Base-by-base conservation (phyloP, 768 basidiomycete species). In the Cystobasidium ongulense region DNA sequence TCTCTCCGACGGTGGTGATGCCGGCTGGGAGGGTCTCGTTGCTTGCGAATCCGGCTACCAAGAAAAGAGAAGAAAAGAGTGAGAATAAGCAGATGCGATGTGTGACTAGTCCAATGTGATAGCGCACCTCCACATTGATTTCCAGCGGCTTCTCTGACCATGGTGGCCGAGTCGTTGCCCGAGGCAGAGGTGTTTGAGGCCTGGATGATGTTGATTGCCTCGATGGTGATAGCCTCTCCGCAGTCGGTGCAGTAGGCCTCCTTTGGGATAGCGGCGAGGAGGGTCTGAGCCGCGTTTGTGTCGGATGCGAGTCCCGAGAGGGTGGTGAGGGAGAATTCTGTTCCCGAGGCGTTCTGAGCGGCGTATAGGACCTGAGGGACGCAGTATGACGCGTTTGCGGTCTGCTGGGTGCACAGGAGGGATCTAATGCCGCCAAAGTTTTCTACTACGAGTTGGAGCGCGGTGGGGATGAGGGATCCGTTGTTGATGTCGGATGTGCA, bases 271-370 rank as follows among this genome's bases (percentile, higher is more conserved):
- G 39, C 4, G 21, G 15, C 25, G 1, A 64, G 29, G 59, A 73
- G 53, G n/a, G 36, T 7, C 50, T 35, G 2, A 27, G 61, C 31
- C 1, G 38, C 29, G 23, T 64, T 41, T 21, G 35, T 11, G 39
- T 61, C 52, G 3, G 57, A 35, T 8, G 50, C 18, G 27, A 73
- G n/a, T 1, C 25, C 18, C 3, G 61, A 21, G 21, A 73, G 13
- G 35, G 62, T 50, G 21, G 62, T 8, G 13, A 73, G 23, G 10
- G 61, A 39, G 29, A 73, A 52, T 13, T 73, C 8, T 13, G 72
- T 73, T n/a, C 72, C 72, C 23, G 72, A 64, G 2, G 72, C 4
- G 46, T 63, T 73, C 46, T 73, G 62, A 35, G 50, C 72, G 41
- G 62, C 72, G 13, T 23, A 23, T 4, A 73, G 46, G 61, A 73